Base-by-base conservation (phyloP, 148 eudicot species). In the Hydrangea macrophylla region DNA sequence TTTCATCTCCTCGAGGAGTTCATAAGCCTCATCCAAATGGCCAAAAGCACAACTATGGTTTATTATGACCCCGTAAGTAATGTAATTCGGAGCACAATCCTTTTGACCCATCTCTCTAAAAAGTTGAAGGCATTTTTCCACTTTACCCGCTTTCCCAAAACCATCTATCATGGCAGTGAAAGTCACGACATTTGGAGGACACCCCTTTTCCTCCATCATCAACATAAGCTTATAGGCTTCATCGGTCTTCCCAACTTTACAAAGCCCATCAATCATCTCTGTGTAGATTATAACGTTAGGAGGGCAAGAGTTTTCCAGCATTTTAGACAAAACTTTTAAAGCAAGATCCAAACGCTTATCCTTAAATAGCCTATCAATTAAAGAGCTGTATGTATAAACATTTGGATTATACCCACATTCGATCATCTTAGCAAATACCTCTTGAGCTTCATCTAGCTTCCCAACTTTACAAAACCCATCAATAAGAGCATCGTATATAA, bases 141-240 rank as follows among this genome's bases (percentile, higher is more conserved):
- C 82, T 78, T 78, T 75, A 74, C 90, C 90, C 28, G 85, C 88
- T 81, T 80, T 89, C 44, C 97, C 97, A 78, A 81, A 83, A 26
- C 97, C 99, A 79, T 94, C 96, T 54, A 91, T 84, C 86, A 90
- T 86, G 54, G 97, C 92, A 30, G 97, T 94, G 76, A 88, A 94
- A 26, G 99, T 88, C 31, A 94, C 93, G 44, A 94, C 99, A 85
- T 94, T 90, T 25, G 99, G 99, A 55, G 27, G 80, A 62, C 96
- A 87, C 26, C 96, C 96, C 72, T 88, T 90, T 61, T 83, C 92
- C 65, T 84, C 85, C 98, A 94, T 94, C 98, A 94, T 83, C 76
- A 82, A 45, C 88, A 94, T 80, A 62, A 94, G 96, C 71, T 82
- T 91, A 73, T 85, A 84, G 65, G 97, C 99, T 75, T 94, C 99